Base-by-base conservation (phyloP, 2,329 filamentous ascomycete species). In the Pseudogymnoascus sp. region DNA sequence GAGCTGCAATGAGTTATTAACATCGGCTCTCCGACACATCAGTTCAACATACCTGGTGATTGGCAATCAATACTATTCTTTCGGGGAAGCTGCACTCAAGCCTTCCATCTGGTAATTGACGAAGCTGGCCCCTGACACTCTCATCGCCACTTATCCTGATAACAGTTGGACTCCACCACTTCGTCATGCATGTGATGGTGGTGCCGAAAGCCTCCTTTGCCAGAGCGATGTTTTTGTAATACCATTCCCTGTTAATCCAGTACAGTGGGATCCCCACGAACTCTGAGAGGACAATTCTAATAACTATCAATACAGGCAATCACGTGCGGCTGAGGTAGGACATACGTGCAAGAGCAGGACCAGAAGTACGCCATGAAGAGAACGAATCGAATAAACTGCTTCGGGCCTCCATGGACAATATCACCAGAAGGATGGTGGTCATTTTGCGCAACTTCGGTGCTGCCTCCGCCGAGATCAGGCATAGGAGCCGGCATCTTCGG, bases 181-280 rank as follows among this genome's bases (percentile, higher is more conserved):
- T 85, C 12, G 90, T 95, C 78, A 93, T 85, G 49, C 87, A 88
- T 19, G 88, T 92, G 66, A 88, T 86, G 49, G 91, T 77, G 14
- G 95, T 81, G 38, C 89, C 90, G 73, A 95, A 95, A 1, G 84
- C 90, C 71, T 90, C 85, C 74, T 96, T 96, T 10, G 91, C 94
- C 73, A 91, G 83, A 41, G 90, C 86, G 84, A 96, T 95, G 76
- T 91, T 95, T 65, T 87, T 83, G 74, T 95, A 89, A 78, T 91
- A 96, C 71, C 89, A 83, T 52, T 91, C 86, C 63, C 84, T 84
- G 72, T 91, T 88, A 70, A 91, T 78, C 65, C 86, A 81, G 72
- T 94, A 94, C 58, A 96, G 75, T 2, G 90, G 90, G 0, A 84
- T 76, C 35, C 91, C 91, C 63, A 95, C 77, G 65, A 92, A 80